Evolutionary conservation across 495 filamentous ascomycete species (phyloP).

Genomic region (Penicillium psychrofluorescens): DNA sequence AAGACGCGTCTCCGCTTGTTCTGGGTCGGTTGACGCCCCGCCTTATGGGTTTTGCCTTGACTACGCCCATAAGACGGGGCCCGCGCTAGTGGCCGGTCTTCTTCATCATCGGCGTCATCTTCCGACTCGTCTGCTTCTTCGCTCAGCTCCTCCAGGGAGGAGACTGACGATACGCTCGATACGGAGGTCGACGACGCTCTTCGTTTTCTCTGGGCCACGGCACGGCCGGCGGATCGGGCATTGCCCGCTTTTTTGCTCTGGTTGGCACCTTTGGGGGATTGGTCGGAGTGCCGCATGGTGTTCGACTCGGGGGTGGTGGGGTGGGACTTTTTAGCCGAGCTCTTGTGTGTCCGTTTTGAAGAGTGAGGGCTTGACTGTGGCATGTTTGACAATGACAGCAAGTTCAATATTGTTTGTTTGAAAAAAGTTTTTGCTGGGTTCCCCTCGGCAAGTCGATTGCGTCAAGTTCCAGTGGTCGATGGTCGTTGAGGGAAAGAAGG

Average conservation of each 20-base stretch:
- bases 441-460: too few relatives aligned
- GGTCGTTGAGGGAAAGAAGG: neutral
- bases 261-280: slow-evolving; percentile 14
- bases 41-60: slow-evolving; percentile 32
- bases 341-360: slow-evolving; percentile 27
- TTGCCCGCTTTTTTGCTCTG: slow-evolving; percentile 22
- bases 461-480: neutral
- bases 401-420: too few relatives aligned
- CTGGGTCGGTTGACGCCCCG: slow-evolving; percentile 31
- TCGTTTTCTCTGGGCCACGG: slow-evolving; percentile 26
- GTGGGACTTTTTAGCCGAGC: slow-evolving; percentile 18
- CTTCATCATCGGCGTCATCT: slow-evolving; percentile 44
- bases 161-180: slow-evolving; percentile 38
- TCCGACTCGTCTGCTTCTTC: slow-evolving; percentile 36
- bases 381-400: slow-evolving; percentile 15
- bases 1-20: slow-evolving; percentile 44
- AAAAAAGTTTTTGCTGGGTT: too few relatives aligned
- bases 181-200: slow-evolving; percentile 34
- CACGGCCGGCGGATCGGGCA: slow-evolving; percentile 11
- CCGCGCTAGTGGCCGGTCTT: slow-evolving; percentile 41
- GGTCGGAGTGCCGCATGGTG: slow-evolving; percentile 10
- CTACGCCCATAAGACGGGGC: slow-evolving; percentile 46
- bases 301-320: slow-evolving; percentile 17
- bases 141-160: slow-evolving; percentile 30
- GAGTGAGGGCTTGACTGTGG: slow-evolving; percentile 19